phyloP scores from a whole-genome alignment of 306 rosid species.

The Acacia acuminata region DNA sequence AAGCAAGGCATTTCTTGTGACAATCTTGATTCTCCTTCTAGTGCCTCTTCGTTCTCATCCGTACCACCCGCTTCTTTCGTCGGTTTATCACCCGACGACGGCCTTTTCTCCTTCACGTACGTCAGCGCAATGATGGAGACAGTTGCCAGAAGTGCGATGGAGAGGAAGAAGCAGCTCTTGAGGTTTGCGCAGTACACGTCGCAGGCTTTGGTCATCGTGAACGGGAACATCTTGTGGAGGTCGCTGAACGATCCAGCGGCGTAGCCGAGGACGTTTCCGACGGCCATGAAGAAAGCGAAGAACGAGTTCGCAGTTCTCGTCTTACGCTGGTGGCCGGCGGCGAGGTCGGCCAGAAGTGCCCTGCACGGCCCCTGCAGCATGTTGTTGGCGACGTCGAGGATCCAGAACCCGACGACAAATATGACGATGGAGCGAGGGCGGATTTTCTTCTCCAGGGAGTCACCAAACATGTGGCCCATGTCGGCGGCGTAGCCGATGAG shows the following conservation, averaged over 20 bases:
- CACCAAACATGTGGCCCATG: slow-evolving; percentile 52
- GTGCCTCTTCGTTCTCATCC: not conserved
- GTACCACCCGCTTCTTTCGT: no score
- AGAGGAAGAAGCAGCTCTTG: slow-evolving; percentile 70
- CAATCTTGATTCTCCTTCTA: not conserved
- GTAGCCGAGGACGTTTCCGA: slow-evolving; percentile 65
- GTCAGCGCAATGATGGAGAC: slow-evolving; percentile 35
- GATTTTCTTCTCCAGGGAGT: not conserved
- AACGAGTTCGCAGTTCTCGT: slow-evolving; percentile 44
- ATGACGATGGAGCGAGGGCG: slow-evolving; percentile 46
- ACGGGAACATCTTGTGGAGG: slow-evolving; percentile 51
- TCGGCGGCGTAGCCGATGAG: slow-evolving; percentile 79
- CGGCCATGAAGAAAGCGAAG: slow-evolving; percentile 77
- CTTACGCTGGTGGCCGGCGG: slow-evolving; percentile 36
- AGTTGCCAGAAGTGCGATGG: slow-evolving; percentile 31
- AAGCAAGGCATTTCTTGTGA: slow-evolving; percentile 25
- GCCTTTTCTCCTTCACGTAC: slow-evolving; percentile 35
- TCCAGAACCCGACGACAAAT: slow-evolving; percentile 65
- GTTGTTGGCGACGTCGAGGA: slow-evolving; percentile 69
- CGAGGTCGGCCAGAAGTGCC: slow-evolving; percentile 57
- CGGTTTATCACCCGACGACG: not conserved
- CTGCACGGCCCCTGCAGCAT: slow-evolving; percentile 78
- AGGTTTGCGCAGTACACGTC: slow-evolving; percentile 68
- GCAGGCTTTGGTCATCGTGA: slow-evolving; percentile 62
- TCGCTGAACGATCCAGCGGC: slow-evolving; percentile 50